Conservation (phyloP, 495 filamentous ascomycete genomes). For the Thermochaetoides thermophila region DNA sequence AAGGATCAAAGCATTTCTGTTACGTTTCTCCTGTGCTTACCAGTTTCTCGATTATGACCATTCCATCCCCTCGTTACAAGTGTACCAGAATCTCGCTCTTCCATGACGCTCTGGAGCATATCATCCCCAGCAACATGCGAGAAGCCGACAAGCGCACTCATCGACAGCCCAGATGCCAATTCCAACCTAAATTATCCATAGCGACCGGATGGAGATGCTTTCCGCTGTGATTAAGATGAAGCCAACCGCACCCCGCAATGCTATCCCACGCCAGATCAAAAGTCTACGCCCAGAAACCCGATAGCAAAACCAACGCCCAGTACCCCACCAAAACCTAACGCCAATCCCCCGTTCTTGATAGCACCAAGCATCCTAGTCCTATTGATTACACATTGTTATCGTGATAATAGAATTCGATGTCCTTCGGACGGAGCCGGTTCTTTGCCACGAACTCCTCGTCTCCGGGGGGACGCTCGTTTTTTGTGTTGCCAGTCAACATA, state of each 20-base stretch:
- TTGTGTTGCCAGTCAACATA: constrained; percentile 90
- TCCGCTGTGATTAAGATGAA: constrained; percentile 2
- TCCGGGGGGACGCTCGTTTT: constrained; percentile 73
- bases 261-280: neutral
- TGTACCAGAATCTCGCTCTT: too few relatives aligned
- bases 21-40: too few relatives aligned
- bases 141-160: too few relatives aligned
- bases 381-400: constrained; percentile 57
- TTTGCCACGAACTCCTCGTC: constrained; percentile 72
- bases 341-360: neutral
- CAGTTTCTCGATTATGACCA: too few relatives aligned
- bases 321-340: constrained; percentile 1
- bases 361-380: too few relatives aligned
- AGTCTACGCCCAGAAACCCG: too few relatives aligned
- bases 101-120: too few relatives aligned
- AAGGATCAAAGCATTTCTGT: too few relatives aligned
- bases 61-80: too few relatives aligned
- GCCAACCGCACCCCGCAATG: neutral
- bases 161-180: too few relatives aligned
- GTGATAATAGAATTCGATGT: constrained; percentile 81
- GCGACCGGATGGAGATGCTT: neutral
- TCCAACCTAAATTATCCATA: neutral
- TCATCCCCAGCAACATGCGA: neutral
- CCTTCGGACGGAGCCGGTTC: constrained; percentile 61
- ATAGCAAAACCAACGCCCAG: neutral